These are phyloP conservation scores for Gleditsia sinensis DNA, from an alignment of 306 rosid species.

Conservation along the genomic window DNA sequence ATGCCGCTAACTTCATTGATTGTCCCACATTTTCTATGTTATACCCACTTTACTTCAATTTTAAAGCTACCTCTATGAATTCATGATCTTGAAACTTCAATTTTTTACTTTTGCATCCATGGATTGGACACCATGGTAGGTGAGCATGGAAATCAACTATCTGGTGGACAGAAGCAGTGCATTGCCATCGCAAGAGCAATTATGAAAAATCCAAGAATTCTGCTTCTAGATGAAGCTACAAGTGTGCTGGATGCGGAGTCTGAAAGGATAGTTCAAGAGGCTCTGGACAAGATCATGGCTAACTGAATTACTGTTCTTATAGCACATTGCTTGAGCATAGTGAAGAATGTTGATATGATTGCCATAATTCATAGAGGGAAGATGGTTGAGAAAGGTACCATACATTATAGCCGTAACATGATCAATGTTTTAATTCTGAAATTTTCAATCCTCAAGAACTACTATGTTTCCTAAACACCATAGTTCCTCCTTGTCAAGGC, in stretches of 20 bases:
- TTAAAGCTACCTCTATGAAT: not conserved
- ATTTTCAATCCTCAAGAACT: too few relatives aligned
- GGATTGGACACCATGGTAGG: conserved; percentile 81
- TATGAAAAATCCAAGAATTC: conserved; percentile 68
- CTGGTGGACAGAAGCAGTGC: conserved; percentile 89
- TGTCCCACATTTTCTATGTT: conserved; percentile 66
- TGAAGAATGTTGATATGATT: conserved; percentile 69
- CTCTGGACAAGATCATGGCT: conserved; percentile 75
- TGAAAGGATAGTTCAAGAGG: conserved; percentile 82
- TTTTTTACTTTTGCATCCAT: conserved; percentile 30
- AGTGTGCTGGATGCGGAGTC: conserved; percentile 88
- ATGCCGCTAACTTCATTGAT: conserved; percentile 74
- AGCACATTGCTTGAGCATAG: conserved; percentile 83
- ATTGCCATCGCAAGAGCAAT: conserved; percentile 86
- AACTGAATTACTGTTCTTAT: conserved; percentile 75
- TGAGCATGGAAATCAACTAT: conserved; percentile 80
- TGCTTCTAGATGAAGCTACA: conserved; percentile 85
- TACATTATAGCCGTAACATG: not conserved
- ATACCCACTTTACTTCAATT: not conserved
- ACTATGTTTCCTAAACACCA: too few relatives aligned
- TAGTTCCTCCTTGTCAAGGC: not conserved
- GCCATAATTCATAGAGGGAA: conserved; percentile 80
- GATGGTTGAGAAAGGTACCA: conserved; percentile 76
- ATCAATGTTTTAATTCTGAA: too few relatives aligned
- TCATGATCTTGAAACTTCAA: not conserved